These are phyloP conservation scores for Alternaria conjuncta DNA, from an alignment of 2,329 filamentous ascomycete species.

Conservation along the genomic window DNA sequence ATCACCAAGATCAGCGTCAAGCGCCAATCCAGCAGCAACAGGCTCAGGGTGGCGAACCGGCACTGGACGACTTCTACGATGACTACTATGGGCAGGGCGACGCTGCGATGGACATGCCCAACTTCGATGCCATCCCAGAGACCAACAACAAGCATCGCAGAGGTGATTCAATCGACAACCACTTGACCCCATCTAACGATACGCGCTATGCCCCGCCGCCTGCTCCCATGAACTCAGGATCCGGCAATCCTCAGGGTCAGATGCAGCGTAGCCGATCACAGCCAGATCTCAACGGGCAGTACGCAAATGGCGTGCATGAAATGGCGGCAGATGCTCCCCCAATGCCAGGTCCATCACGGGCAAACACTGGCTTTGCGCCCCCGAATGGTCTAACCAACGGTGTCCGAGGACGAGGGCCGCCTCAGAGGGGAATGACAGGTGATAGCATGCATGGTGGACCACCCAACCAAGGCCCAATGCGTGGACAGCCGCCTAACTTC, in stretches of 20 bases:
- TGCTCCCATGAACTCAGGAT: slow-evolving; percentile 10
- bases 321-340: slow-evolving; percentile 69
- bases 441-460: slow-evolving; percentile 20
- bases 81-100: slow-evolving; percentile 51
- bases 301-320: slow-evolving; percentile 64
- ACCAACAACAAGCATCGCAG: slow-evolving; percentile 37
- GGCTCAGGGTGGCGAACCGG: slow-evolving; percentile 41
- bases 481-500: slow-evolving; percentile 28
- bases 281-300: slow-evolving; percentile 61
- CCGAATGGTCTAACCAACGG: slow-evolving; percentile 33
- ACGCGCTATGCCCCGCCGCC: slow-evolving; percentile 16
- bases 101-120: slow-evolving; percentile 66
- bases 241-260: slow-evolving; percentile 39
- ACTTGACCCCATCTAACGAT: slow-evolving; percentile 31
- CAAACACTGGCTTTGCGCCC: slow-evolving; percentile 48
- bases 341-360: slow-evolving; percentile 57
- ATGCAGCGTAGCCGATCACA: slow-evolving; percentile 70
- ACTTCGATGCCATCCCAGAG: slow-evolving; percentile 65
- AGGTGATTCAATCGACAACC: slow-evolving; percentile 47
- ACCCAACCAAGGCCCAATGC: slow-evolving; percentile 24
- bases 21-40: slow-evolving; percentile 27
- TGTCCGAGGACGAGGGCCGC: slow-evolving; percentile 37
- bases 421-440: slow-evolving; percentile 25
- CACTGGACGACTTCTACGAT: slow-evolving; percentile 60
- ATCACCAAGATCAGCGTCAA: slow-evolving; percentile 26